Percentiles rank a stretch among this genome's conserved stretches.
Conservation (phyloP, 2,329 filamentous ascomycete genomes). For the Grosmannia clavigera region DNA sequence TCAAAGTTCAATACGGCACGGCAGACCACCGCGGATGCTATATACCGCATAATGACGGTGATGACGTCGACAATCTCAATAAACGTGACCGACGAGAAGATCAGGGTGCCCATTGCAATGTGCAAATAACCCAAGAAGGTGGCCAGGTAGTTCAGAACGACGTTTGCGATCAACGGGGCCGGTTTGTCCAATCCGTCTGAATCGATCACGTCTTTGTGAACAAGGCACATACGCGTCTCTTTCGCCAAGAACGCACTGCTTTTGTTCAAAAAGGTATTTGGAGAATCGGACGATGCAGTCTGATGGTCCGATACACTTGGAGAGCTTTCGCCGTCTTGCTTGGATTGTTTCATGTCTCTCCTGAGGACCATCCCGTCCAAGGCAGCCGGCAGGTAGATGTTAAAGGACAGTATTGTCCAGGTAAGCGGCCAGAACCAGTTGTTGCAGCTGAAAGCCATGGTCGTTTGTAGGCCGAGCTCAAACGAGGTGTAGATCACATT, state of each 20-base stretch:
- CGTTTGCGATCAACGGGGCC: neutral
- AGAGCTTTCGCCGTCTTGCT: too few relatives aligned
- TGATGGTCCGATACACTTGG: too few relatives aligned
- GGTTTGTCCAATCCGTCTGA: neutral
- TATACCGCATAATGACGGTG: constrained; percentile 14
- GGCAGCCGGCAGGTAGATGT: too few relatives aligned
- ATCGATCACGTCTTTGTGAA: neutral
- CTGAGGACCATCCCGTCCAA: too few relatives aligned
- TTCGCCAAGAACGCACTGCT: neutral
- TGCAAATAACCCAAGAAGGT: constrained; percentile 10
- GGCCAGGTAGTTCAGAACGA: neutral
- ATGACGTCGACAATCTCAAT: constrained; percentile 15
- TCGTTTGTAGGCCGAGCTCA: too few relatives aligned
- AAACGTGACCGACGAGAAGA: constrained; percentile 16
- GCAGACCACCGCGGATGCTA: constrained; percentile 14
- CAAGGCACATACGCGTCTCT: neutral
- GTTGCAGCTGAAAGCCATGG: too few relatives aligned
- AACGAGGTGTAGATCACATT: too few relatives aligned
- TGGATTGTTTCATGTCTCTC: too few relatives aligned
- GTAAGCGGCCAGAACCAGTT: too few relatives aligned
- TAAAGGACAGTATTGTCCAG: too few relatives aligned
- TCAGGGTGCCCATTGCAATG: constrained; percentile 17
- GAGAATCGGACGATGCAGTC: too few relatives aligned
- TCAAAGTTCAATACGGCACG: constrained; percentile 17
- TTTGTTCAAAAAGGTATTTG: too few relatives aligned